A percentile compares a stretch with the other conserved stretches of the same genome.
These are phyloP conservation scores for Corniculantispora saksenae DNA, from an alignment of 2,329 filamentous ascomycete species.

Conservation along the genomic window DNA sequence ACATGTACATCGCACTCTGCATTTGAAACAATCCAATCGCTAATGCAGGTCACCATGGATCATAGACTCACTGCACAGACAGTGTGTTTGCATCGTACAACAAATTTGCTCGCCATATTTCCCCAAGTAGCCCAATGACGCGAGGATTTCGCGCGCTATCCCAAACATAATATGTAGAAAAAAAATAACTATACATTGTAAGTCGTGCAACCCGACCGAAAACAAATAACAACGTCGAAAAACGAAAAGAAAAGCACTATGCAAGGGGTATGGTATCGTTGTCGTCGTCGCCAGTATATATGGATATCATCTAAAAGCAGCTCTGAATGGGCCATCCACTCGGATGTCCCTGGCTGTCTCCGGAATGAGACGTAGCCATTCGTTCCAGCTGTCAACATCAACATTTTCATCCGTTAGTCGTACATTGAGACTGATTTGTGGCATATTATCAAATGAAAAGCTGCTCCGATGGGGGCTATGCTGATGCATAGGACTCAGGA, in stretches of 20 bases:
- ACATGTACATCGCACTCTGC: conserved; percentile 3
- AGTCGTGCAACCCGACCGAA: background rate
- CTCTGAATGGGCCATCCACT: conserved; percentile 52
- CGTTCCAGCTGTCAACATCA: conserved; percentile 55
- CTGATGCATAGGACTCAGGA: conserved; percentile 53
- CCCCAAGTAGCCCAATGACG: background rate
- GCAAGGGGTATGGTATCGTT: background rate
- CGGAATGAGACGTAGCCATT: conserved; percentile 61
- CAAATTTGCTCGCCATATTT: background rate
- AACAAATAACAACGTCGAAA: background rate
- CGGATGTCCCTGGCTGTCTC: conserved; percentile 57
- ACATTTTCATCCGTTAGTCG: conserved; percentile 52
- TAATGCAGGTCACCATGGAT: conserved; percentile 9
- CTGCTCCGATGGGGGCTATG: conserved; percentile 39
- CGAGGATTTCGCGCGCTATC: background rate
- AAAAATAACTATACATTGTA: conserved; percentile 12
- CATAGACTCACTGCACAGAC: background rate
- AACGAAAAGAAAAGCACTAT: conserved; percentile 7
- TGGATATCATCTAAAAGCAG: conserved; percentile 25
- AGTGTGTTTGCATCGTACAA: conserved; percentile 16
- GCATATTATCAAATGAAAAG: conserved; percentile 44
- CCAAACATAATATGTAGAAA: background rate
- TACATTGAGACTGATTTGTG: conserved; percentile 52
- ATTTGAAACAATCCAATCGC: conserved; percentile 11
- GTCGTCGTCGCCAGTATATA: background rate